Conservation (phyloP, 2,329 filamentous ascomycete genomes). For the Epichloe uncinata region DNA sequence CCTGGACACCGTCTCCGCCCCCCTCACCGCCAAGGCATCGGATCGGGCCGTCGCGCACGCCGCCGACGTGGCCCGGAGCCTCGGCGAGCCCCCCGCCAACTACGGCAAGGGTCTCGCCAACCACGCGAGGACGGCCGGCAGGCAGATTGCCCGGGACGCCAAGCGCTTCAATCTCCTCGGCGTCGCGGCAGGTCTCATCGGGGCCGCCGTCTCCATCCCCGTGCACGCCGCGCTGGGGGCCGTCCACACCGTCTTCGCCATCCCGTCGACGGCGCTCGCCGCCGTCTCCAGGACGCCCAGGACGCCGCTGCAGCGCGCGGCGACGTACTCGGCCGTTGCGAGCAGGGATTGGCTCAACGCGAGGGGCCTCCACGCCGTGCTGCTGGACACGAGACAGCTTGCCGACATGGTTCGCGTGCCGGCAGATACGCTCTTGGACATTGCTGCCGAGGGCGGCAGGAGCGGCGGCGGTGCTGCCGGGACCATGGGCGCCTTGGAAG, state of each 20-base stretch:
- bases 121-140: constrained; percentile 17
- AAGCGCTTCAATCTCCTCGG: too few species aligned
- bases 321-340: constrained; percentile 27
- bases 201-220: too few species aligned
- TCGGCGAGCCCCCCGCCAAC: too few species aligned
- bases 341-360: constrained; percentile 29
- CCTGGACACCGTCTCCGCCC: constrained; percentile 29
- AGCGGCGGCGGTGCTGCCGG: neutral
- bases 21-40: constrained; percentile 30
- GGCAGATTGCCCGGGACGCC: too few species aligned
- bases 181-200: too few species aligned
- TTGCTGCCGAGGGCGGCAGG: constrained; percentile 11
- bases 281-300: too few species aligned
- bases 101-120: too few species aligned
- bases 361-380: constrained; percentile 23
- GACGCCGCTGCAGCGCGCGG: constrained; percentile 5
- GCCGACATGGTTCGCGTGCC: constrained; percentile 15
- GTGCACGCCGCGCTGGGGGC: too few species aligned
- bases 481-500: constrained; percentile 14
- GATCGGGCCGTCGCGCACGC: constrained; percentile 24
- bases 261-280: too few species aligned
- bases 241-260: too few species aligned
- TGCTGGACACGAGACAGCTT: constrained; percentile 22
- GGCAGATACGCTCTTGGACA: constrained; percentile 27
- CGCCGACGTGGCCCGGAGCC: too few species aligned